Base-by-base conservation (phyloP, 768 basidiomycete genomes). In the Kwoniella dejecticola region DNA sequence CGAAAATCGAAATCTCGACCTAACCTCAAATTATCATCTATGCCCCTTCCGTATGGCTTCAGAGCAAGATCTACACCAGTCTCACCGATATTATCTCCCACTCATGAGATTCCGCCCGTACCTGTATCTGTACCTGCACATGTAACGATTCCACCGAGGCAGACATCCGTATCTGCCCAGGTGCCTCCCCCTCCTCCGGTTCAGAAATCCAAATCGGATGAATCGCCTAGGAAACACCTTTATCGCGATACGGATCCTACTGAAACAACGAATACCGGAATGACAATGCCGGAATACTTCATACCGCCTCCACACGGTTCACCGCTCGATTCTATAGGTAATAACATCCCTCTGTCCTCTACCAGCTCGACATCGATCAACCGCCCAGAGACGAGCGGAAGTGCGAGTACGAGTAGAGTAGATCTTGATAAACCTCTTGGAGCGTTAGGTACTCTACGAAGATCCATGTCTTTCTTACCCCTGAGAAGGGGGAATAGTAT, bases 51-150 rank as follows among this genome's bases (percentile, higher is more conserved):
- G 2, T 17, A 30, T 54, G 7, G 17, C n/a, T 29, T 57, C 45
- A 50, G 30, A 31, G 48, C 48, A 8, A 49, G 26, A 49, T 44
- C n/a, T 21, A 29, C 26, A 44, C 69, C 69, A 21, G 66, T 57
- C 17, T 67, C 66, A 26, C 69, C 69, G 24, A 48, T 64, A 12
- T 26, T 47, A 49, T 53, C 42, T n/a, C 63, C 48, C 2, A 58
- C 40, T 1, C 19, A 31, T n/a, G 66, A 44, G 24, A 21, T 54
- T 17, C 52, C 41, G 19, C 52, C 52, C 4, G 27, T 46, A 6
- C 49, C 24, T 7, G 33, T 36, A 36, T 15, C 33, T 36, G 15
- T n/a, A n/a, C n/a, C n/a, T n/a, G n/a, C n/a, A n/a, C n/a, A n/a
- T n/a, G n/a, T n/a, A n/a, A n/a, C n/a, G n/a, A n/a, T n/a, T n/a